Conservation (phyloP, 371 early-diverging fungal genomes). For the Mucor velutinosus region DNA sequence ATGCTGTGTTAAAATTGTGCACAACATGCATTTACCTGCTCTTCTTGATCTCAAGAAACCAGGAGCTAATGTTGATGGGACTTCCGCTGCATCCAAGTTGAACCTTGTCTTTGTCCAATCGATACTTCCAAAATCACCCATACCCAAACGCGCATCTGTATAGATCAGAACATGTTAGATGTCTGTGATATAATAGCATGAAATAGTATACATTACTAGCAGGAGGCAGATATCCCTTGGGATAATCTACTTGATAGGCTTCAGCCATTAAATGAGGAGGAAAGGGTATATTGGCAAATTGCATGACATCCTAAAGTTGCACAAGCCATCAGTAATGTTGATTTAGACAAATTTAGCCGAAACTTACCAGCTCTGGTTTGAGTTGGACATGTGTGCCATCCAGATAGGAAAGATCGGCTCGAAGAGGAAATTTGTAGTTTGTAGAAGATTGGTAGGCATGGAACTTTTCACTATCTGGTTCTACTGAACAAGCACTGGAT, state of each 20-base stretch:
- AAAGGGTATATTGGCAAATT: slow-evolving; percentile 16
- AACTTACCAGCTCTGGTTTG: slow-evolving; percentile 30
- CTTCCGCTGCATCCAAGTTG: slow-evolving; percentile 1
- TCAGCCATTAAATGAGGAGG: slow-evolving; percentile 33
- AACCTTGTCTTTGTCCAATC: slow-evolving; percentile 17
- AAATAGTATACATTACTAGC: slow-evolving; percentile 21
- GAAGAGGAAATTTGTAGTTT: slow-evolving; percentile 18
- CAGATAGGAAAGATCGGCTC: slow-evolving; percentile 23
- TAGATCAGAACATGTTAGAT: not conserved
- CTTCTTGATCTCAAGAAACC: not conserved
- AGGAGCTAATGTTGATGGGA: not conserved
- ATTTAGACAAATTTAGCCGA: not conserved
- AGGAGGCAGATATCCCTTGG: slow-evolving; percentile 20
- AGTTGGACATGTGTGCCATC: slow-evolving; percentile 35
- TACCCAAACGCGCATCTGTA: slow-evolving; percentile 32
- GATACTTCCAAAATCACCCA: slow-evolving; percentile 33
- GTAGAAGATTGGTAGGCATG: slow-evolving; percentile 22
- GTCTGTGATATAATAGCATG: not conserved
- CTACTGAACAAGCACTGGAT: slow-evolving; percentile 17
- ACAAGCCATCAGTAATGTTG: too few relatives aligned
- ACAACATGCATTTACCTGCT: not conserved
- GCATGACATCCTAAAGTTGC: slow-evolving; percentile 26
- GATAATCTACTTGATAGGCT: slow-evolving; percentile 25
- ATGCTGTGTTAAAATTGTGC: not conserved
- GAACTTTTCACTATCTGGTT: slow-evolving; percentile 18